These are phyloP conservation scores for Cucurbitaria berberidis DNA, from an alignment of 2,329 filamentous ascomycete genomes.

Conservation along the genomic window DNA sequence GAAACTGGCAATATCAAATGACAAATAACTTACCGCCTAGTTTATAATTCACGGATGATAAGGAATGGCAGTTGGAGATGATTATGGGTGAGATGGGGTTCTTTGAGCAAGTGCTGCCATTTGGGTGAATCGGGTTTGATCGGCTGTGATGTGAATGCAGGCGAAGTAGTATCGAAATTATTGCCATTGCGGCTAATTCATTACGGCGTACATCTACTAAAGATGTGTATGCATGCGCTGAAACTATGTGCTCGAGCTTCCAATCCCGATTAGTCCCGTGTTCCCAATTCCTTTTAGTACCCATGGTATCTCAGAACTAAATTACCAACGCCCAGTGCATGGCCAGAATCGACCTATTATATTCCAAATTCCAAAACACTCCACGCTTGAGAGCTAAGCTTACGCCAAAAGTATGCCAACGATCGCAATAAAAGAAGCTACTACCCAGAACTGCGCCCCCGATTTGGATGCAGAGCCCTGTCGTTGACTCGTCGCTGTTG, in stretches of 20 bases:
- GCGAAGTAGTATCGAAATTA: background rate
- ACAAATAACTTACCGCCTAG: too few relatives aligned
- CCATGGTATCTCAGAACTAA: conserved; percentile 1
- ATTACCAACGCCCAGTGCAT: background rate
- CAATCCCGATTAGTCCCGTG: background rate
- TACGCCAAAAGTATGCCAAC: background rate
- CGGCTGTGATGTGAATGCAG: too few relatives aligned
- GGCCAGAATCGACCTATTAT: background rate
- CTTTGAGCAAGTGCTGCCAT: too few relatives aligned
- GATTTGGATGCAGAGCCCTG: conserved; percentile 3
- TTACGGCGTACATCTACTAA: background rate
- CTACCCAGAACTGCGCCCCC: background rate
- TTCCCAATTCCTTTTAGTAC: background rate
- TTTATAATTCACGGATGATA: too few relatives aligned
- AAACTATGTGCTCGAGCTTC: background rate
- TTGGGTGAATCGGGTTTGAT: too few relatives aligned
- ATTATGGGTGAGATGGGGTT: too few relatives aligned
- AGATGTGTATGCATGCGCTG: background rate
- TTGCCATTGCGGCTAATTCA: background rate
- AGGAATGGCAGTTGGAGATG: too few relatives aligned
- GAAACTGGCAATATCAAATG: too few relatives aligned
- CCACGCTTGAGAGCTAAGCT: background rate
- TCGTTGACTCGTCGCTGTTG: conserved; percentile 11
- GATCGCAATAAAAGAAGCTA: background rate
- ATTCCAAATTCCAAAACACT: background rate